Conservation (phyloP, 2,329 filamentous ascomycete genomes). For the Stenocarpella maydis region DNA sequence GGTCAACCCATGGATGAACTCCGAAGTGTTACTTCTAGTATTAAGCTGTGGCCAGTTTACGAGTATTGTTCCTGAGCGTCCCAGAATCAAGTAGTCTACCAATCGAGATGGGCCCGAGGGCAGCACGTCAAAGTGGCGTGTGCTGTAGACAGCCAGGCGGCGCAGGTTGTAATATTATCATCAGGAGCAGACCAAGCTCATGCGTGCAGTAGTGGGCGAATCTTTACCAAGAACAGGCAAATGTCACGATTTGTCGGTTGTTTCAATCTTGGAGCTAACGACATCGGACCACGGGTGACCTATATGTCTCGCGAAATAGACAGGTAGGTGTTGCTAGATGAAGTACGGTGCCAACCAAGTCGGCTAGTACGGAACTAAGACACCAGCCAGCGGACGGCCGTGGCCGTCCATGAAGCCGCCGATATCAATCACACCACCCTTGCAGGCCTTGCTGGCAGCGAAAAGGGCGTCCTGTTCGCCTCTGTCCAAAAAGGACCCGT, state of each 20-base stretch:
- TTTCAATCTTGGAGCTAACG: constrained; percentile 6
- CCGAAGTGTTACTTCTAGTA: too few relatives aligned
- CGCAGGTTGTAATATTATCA: neutral
- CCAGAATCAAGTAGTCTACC: neutral
- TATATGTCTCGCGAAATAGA: neutral
- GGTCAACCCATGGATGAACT: too few relatives aligned
- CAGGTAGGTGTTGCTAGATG: neutral
- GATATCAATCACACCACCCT: too few relatives aligned
- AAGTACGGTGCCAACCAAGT: neutral
- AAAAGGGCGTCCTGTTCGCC: neutral
- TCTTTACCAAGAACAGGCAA: constrained; percentile 5
- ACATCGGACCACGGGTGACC: neutral
- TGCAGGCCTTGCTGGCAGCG: neutral
- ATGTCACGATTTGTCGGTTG: constrained; percentile 13
- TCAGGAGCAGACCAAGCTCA: constrained; percentile 8
- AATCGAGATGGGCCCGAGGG: neutral
- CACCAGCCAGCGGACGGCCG: neutral
- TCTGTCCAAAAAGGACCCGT: neutral
- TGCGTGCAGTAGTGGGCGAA: constrained; percentile 7
- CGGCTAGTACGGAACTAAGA: neutral
- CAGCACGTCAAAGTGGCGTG: neutral
- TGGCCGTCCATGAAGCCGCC: neutral
- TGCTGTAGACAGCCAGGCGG: neutral
- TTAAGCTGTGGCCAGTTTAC: too few relatives aligned
- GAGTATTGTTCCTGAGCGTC: neutral